Percentiles rank a stretch among this genome's conserved stretches.
phyloP scores from a whole-genome alignment of 225 moss, liverwort and hornwort genomes.

The Marchantia polymorpha region DNA sequence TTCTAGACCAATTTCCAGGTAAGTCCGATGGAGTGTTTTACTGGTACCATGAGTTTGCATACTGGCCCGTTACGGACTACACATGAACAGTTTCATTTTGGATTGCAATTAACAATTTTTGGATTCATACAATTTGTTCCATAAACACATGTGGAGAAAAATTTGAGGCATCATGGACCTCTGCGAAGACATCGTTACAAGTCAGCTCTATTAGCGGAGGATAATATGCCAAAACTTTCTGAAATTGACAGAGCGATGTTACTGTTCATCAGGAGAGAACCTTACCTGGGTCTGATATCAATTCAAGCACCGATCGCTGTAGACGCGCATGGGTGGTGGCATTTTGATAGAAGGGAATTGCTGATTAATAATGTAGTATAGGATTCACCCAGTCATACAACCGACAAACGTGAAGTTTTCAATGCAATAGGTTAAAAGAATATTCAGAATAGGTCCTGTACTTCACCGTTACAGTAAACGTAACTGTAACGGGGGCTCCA shows the following conservation, averaged over 20 bases:
- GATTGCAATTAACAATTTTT: slow-evolving; percentile 77
- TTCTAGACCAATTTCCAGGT: no score
- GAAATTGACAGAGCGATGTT: no score
- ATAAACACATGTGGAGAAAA: slow-evolving; percentile 62
- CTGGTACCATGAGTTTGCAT: slow-evolving; percentile 96
- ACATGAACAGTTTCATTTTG: slow-evolving; percentile 88
- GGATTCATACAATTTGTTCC: slow-evolving; percentile 80
- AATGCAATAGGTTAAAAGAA: slow-evolving; percentile 70
- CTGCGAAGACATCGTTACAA: no score
- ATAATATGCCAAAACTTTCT: no score
- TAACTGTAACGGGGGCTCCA: no score
- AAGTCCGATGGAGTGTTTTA: slow-evolving; percentile 91
- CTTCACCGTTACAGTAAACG: no score
- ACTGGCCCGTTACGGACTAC: slow-evolving; percentile 90
- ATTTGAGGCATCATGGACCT: no score
- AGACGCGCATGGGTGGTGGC: no score
- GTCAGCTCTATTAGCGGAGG: no score
- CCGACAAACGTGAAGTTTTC: slow-evolving; percentile 68
- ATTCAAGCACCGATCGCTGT: slow-evolving; percentile 71
- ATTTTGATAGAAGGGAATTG: slow-evolving; percentile 69
- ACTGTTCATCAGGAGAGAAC: no score
- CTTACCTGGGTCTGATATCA: no score
- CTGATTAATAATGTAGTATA: slow-evolving; percentile 77
- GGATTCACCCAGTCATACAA: slow-evolving; percentile 97
- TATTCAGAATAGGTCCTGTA: no score